Conservation (phyloP, 306 rosid genomes). For the Ceratonia siliqua region DNA sequence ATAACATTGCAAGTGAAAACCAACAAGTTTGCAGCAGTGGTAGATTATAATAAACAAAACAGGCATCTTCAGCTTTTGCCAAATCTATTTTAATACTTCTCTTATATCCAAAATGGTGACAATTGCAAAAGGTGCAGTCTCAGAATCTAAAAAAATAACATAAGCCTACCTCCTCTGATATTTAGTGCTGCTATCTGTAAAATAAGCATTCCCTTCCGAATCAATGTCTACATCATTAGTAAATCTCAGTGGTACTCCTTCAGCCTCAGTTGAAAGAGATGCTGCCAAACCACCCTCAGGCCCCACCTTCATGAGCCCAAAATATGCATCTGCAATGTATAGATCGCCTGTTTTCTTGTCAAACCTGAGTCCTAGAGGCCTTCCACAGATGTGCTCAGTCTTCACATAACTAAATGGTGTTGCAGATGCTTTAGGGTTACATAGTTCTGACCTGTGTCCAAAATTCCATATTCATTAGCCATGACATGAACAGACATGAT, state of each 20-base stretch:
- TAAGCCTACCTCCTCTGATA: conserved; percentile 74
- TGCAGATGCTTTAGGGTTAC: conserved; percentile 67
- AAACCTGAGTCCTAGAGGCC: conserved; percentile 93
- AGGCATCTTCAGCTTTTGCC: conserved; percentile 6
- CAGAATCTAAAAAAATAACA: conserved; percentile 14
- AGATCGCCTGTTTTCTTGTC: conserved; percentile 90
- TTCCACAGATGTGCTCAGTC: conserved; percentile 91
- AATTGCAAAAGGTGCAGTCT: conserved; percentile 21
- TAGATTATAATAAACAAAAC: neutral
- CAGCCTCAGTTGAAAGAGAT: conserved; percentile 75
- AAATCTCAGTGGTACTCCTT: conserved; percentile 73
- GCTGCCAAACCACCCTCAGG: conserved; percentile 92
- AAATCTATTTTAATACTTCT: neutral
- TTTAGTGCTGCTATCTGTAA: conserved; percentile 74
- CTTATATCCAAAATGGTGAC: conserved; percentile 12
- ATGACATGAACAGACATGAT: no score
- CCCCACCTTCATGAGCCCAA: conserved; percentile 84
- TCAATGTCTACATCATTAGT: conserved; percentile 89
- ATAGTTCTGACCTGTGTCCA: conserved; percentile 65
- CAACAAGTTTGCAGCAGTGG: conserved; percentile 18
- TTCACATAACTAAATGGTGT: conserved; percentile 63
- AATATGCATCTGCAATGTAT: conserved; percentile 90
- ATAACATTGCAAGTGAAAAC: neutral
- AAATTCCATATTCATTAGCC: conserved; percentile 4
- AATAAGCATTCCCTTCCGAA: conserved; percentile 79